Evolutionary conservation across 208 protist species (phyloP), one percentile per base, ranked within the genome.

Genomic region (Vickermania ingenoplastis): DNA sequence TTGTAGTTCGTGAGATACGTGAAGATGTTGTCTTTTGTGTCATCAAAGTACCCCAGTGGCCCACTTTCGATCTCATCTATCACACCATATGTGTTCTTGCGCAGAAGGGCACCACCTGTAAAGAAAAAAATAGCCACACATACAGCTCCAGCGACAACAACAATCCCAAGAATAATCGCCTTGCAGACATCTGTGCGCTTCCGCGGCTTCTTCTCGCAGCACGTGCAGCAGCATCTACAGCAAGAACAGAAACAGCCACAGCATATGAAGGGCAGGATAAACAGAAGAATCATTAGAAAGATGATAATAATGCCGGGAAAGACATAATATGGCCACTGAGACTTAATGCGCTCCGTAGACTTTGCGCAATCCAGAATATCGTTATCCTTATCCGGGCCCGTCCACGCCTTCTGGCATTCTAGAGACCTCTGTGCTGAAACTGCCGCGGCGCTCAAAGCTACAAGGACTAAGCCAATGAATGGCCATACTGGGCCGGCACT

Each of bases 401-500:
- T 59, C 86, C 86, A 92, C 17, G 83, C 78, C 23, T 67, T 81
- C 52, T 90, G 67, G 49, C 85, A 92, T 53, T 78, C 75, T 17
- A 92, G 58, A n/a, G 81, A 84, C 27, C 49, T 63, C 61, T 81
- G 71, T 17, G 74, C 75, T 3, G 0, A 36, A 14, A 1, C 2
- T 2, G 36, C 11, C 21, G 29, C 53, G 13, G 49, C 52, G 11
- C 22, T 31, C 22, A 29, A 56, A 17, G 53, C 41, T 22, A 59
- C 24, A 29, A 31, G 1, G 22, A 41, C 3, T 30, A 50, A 13
- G n/a, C 55, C 5, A 48, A n/a, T 4, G 23, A 56, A 31, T 56
- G 59, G n/a, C n/a, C n/a, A n/a, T n/a, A n/a, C n/a, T n/a, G n/a
- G n/a, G n/a, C n/a, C n/a, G n/a, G n/a, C n/a, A n/a, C n/a, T n/a